Percentiles rank a stretch among this genome's conserved stretches.
Conservation (phyloP, 495 filamentous ascomycete species). For the Penicillium bialowiezense region DNA sequence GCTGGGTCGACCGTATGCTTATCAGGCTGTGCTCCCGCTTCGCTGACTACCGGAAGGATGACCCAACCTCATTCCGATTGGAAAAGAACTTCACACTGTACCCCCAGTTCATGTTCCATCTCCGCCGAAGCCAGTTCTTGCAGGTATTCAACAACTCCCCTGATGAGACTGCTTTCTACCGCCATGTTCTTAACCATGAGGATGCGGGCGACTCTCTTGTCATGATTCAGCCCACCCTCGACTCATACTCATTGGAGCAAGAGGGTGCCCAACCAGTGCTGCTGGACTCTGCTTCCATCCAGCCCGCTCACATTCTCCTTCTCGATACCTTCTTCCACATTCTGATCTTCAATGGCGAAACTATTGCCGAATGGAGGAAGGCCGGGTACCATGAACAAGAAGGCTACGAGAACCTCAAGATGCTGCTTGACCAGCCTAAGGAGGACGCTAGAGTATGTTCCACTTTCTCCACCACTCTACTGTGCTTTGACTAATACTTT, state of each 20-base stretch:
- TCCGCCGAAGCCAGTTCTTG: slow-evolving; percentile 93
- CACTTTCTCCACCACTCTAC: neutral
- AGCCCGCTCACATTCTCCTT: slow-evolving; percentile 88
- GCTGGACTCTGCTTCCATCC: slow-evolving; percentile 93
- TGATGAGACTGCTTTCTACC: slow-evolving; percentile 97
- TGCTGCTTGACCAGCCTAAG: slow-evolving; percentile 89
- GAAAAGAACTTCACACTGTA: slow-evolving; percentile 99
- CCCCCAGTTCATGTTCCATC: slow-evolving; percentile 99
- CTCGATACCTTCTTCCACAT: slow-evolving; percentile 99
- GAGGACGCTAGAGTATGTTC: slow-evolving; percentile 86
- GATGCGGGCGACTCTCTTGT: slow-evolving; percentile 95
- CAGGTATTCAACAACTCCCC: slow-evolving; percentile 99
- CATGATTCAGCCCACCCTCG: slow-evolving; percentile 98
- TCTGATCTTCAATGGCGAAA: slow-evolving; percentile 98
- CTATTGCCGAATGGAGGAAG: slow-evolving; percentile 97
- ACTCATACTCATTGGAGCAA: slow-evolving; percentile 95
- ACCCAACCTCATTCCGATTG: slow-evolving; percentile 93
- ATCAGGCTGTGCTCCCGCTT: slow-evolving; percentile 96
- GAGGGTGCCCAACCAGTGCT: slow-evolving; percentile 88
- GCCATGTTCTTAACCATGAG: slow-evolving; percentile 95
- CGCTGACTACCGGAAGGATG: slow-evolving; percentile 97
- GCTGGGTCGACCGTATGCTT: slow-evolving; percentile 99
- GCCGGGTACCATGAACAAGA: slow-evolving; percentile 98
- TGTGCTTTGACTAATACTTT: slow-evolving; percentile 9
- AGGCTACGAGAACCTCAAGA: slow-evolving; percentile 94